Percentiles rank a stretch among this genome's conserved stretches.
Evolutionary conservation across 305 asterid genomes (phyloP).

Genomic region (Fraxinus angustifolia): DNA sequence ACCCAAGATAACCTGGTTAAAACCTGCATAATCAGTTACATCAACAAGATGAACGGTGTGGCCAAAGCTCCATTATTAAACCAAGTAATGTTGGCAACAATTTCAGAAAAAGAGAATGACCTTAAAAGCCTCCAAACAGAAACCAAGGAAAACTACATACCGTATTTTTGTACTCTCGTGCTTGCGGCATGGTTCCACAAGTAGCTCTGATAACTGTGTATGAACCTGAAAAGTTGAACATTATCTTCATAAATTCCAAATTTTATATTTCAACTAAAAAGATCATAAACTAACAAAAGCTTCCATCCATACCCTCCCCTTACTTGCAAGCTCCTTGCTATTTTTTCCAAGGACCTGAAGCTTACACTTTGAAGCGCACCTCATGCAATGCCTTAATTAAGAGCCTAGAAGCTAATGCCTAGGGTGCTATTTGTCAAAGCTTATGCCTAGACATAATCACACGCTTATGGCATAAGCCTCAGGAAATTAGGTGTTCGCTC

Average conservation of each 20-base stretch:
- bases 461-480: neutral
- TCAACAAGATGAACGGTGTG: conserved; percentile 20
- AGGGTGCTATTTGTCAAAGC: neutral
- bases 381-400: neutral
- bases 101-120: conserved; percentile 9
- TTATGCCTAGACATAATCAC: neutral
- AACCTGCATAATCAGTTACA: conserved; percentile 46
- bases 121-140: conserved; percentile 4
- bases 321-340: conserved; percentile 11
- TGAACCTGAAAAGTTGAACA: conserved; percentile 65
- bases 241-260: conserved; percentile 20
- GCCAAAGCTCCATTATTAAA: conserved; percentile 7
- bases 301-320: neutral
- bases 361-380: neutral
- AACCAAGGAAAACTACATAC: conserved; percentile 35
- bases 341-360: neutral
- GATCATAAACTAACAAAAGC: conserved; percentile 11
- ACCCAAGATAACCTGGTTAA: conserved; percentile 66
- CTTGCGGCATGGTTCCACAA: conserved; percentile 98
- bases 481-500: neutral
- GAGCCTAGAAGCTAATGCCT: neutral
- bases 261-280: neutral
- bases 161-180: conserved; percentile 74
- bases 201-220: conserved; percentile 95
- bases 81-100: neutral